A percentile compares a stretch with the other conserved stretches of the same genome.
phyloP scores from a whole-genome alignment of 768 basidiomycete genomes.

The Tephrocybe sp. region DNA sequence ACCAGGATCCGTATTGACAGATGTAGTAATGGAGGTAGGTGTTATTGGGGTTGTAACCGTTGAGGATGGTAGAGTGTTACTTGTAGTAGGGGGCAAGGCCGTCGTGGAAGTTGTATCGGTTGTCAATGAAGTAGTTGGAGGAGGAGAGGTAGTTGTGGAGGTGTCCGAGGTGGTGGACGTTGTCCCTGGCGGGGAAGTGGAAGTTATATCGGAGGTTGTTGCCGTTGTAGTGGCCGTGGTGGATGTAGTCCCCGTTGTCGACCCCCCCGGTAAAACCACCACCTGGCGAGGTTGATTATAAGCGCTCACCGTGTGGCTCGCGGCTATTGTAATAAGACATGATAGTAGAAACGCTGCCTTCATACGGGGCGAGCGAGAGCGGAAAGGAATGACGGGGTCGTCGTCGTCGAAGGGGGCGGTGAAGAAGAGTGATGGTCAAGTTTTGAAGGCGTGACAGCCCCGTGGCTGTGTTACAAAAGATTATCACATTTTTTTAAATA shows the following conservation, averaged over 20 bases:
- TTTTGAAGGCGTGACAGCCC: conserved; percentile 19
- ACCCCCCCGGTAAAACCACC: neutral
- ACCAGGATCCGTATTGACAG: conserved; percentile 12
- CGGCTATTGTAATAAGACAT: conserved; percentile 24
- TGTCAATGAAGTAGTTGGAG: neutral
- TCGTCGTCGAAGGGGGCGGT: conserved; percentile 9
- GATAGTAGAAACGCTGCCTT: conserved; percentile 26
- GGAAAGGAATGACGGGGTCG: neutral
- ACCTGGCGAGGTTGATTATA: conserved; percentile 16
- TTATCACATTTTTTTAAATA: neutral
- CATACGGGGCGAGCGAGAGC: conserved; percentile 18
- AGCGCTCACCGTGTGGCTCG: conserved; percentile 19
- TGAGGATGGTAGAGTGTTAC: conserved; percentile 3
- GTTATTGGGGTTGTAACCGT: conserved; percentile 11
- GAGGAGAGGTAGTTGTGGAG: neutral
- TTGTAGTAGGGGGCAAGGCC: neutral
- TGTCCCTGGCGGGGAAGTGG: conserved; percentile 8
- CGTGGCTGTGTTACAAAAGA: conserved; percentile 19
- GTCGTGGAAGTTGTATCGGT: neutral
- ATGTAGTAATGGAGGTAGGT: conserved; percentile 15
- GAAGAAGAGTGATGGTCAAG: conserved; percentile 10
- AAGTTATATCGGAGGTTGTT: conserved; percentile 10
- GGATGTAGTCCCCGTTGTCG: conserved; percentile 14
- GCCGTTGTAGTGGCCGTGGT: conserved; percentile 13
- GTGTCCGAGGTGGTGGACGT: neutral